phyloP scores from a whole-genome alignment of 129 eudicot species.

The Flaveria brownii region DNA sequence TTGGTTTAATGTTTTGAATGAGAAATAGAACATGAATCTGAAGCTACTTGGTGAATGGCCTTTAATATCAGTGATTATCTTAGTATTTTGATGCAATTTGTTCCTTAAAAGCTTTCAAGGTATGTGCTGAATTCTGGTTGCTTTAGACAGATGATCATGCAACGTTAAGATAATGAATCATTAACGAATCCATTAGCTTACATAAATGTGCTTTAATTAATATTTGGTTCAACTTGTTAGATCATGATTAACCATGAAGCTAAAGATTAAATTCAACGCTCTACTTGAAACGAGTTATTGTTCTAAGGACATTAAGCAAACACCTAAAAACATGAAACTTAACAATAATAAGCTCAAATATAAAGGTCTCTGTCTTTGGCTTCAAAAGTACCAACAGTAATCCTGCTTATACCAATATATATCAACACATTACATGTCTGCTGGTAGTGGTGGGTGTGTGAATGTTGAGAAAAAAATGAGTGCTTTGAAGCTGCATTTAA shows the following conservation, averaged over 20 bases:
- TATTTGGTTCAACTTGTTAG: too few relatives aligned
- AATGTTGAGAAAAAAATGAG: constrained; percentile 31
- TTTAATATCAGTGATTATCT: not conserved
- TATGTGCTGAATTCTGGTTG: too few relatives aligned
- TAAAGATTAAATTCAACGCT: not conserved
- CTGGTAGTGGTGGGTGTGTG: constrained; percentile 28
- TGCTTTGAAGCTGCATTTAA: constrained; percentile 40
- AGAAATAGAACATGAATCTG: not conserved
- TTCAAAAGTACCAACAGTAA: not conserved
- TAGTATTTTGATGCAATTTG: not conserved
- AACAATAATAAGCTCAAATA: not conserved
- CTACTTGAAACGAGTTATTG: not conserved
- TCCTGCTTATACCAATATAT: too few relatives aligned
- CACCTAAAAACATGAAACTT: not conserved
- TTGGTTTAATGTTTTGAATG: not conserved
- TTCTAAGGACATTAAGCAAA: not conserved
- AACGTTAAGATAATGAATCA: too few relatives aligned
- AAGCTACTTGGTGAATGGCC: not conserved
- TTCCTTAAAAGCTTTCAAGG: too few relatives aligned
- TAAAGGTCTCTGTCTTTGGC: not conserved
- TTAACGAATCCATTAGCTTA: too few relatives aligned
- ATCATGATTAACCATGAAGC: too few relatives aligned
- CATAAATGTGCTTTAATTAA: too few relatives aligned
- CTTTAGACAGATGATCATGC: too few relatives aligned
- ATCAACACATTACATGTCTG: not conserved